Percentiles rank a stretch among this genome's conserved stretches.
These are phyloP conservation scores for Lyophyllum decastes DNA, from an alignment of 768 basidiomycete genomes.

Conservation along the genomic window DNA sequence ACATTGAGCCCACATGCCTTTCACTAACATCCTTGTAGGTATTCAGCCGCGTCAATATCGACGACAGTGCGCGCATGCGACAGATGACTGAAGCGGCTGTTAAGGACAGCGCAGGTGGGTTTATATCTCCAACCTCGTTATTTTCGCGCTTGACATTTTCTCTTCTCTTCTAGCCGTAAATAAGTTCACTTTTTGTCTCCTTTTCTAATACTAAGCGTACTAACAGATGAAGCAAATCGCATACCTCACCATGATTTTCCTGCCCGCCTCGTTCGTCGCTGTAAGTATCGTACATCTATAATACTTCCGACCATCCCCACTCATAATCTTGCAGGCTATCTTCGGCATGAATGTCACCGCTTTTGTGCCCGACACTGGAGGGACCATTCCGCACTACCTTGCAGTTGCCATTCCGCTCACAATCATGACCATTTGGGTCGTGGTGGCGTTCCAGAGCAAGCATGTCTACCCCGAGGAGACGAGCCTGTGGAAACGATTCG, in stretches of 20 bases:
- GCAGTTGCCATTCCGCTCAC: slow-evolving; percentile 49
- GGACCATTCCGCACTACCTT: slow-evolving; percentile 43
- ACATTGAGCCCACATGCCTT: not conserved
- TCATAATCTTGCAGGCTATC: slow-evolving; percentile 36
- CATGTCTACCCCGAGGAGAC: slow-evolving; percentile 31
- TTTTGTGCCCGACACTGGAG: slow-evolving; percentile 35
- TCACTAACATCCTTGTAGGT: slow-evolving; percentile 36
- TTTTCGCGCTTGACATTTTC: not conserved
- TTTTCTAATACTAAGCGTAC: not conserved
- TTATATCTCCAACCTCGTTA: not conserved
- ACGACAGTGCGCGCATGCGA: slow-evolving; percentile 53
- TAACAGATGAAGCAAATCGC: slow-evolving; percentile 56
- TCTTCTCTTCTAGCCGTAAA: slow-evolving; percentile 21
- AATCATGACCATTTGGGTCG: slow-evolving; percentile 50
- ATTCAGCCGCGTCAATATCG: slow-evolving; percentile 60
- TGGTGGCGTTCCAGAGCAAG: slow-evolving; percentile 54
- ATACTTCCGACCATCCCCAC: not conserved
- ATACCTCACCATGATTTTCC: slow-evolving; percentile 62
- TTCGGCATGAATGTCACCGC: slow-evolving; percentile 63
- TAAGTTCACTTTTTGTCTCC: not conserved
- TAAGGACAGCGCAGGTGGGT: slow-evolving; percentile 47
- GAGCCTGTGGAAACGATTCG: slow-evolving; percentile 31
- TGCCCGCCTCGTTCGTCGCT: slow-evolving; percentile 56
- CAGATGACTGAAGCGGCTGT: slow-evolving; percentile 53
- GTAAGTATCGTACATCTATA: slow-evolving; percentile 26